These are phyloP conservation scores for Sequoiadendron giganteum DNA, from an alignment of 75 land plant species.

Conservation along the genomic window DNA sequence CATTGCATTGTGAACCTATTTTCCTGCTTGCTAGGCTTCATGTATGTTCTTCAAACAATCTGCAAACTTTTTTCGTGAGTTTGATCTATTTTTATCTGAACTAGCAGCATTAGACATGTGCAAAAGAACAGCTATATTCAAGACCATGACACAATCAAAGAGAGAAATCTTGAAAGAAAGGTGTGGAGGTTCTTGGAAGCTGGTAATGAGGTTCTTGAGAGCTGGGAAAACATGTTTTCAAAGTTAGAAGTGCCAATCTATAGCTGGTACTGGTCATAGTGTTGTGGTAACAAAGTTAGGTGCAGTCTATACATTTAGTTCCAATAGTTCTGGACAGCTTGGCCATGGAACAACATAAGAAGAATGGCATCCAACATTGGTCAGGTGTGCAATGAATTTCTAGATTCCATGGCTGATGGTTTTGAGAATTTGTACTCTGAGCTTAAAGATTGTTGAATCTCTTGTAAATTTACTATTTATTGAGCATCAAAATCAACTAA, in stretches of 20 bases:
- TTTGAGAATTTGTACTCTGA: slow-evolving; percentile 12
- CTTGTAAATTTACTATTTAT: neutral
- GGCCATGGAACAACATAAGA: slow-evolving; percentile 78
- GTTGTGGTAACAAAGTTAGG: slow-evolving; percentile 75
- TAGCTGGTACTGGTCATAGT: slow-evolving; percentile 92
- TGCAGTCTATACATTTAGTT: slow-evolving; percentile 71
- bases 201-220: slow-evolving; percentile 66
- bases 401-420: neutral
- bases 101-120: slow-evolving; percentile 92
- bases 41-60: slow-evolving; percentile 78
- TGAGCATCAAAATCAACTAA: neutral
- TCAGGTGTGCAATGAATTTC: slow-evolving; percentile 46
- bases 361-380: slow-evolving; percentile 66
- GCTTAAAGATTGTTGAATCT: neutral
- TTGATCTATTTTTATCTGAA: slow-evolving; percentile 67
- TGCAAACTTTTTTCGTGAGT: slow-evolving; percentile 74
- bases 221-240: slow-evolving; percentile 72
- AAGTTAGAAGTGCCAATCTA: slow-evolving; percentile 74
- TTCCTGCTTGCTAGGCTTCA: slow-evolving; percentile 55
- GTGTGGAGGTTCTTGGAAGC: slow-evolving; percentile 90
- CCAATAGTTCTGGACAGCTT: slow-evolving; percentile 82
- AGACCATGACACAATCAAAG: slow-evolving; percentile 58
- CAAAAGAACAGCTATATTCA: slow-evolving; percentile 69
- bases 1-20: slow-evolving; percentile 29
- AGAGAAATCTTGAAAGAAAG: slow-evolving; percentile 44